Conservation (phyloP, 495 filamentous ascomycete genomes). For the Hypomontagnella monticulosa region DNA sequence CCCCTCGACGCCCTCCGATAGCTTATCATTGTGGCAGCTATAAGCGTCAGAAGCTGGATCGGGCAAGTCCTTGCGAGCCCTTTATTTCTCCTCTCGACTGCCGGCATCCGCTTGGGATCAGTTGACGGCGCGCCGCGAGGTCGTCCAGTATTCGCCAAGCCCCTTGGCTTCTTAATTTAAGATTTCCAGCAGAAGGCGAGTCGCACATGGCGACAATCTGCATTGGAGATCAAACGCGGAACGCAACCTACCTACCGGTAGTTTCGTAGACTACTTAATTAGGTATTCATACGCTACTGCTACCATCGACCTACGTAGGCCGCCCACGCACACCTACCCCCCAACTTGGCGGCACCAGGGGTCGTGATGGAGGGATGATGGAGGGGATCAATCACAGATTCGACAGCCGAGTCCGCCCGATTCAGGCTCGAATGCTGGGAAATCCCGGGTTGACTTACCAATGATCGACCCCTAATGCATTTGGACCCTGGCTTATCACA, state of each 20-base stretch:
- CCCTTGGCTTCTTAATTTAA: constrained; percentile 14
- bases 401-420: constrained; percentile 40
- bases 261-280: constrained; percentile 32
- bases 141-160: constrained; percentile 7
- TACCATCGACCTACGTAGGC: constrained; percentile 10
- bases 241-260: constrained; percentile 39
- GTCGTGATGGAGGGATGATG: constrained; percentile 19
- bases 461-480: constrained; percentile 45
- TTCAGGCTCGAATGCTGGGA: constrained; percentile 28
- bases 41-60: constrained; percentile 37
- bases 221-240: constrained; percentile 39
- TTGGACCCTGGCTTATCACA: constrained; percentile 32
- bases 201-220: constrained; percentile 41
- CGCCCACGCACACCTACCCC: constrained; percentile 27
- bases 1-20: constrained; percentile 17
- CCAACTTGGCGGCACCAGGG: constrained; percentile 11
- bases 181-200: constrained; percentile 25
- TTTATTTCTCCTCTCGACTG: constrained; percentile 25
- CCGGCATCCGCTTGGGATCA: constrained; percentile 32
- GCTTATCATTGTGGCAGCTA: constrained; percentile 39
- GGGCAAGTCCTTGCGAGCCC: constrained; percentile 47
- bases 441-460: constrained; percentile 41
- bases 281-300: constrained; percentile 36
- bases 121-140: constrained; percentile 21
- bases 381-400: constrained; percentile 13